Percentiles rank a stretch among this genome's conserved stretches.
Evolutionary conservation across 2,329 filamentous ascomycete species (phyloP).

Genomic region (Nigrospora oryzae): DNA sequence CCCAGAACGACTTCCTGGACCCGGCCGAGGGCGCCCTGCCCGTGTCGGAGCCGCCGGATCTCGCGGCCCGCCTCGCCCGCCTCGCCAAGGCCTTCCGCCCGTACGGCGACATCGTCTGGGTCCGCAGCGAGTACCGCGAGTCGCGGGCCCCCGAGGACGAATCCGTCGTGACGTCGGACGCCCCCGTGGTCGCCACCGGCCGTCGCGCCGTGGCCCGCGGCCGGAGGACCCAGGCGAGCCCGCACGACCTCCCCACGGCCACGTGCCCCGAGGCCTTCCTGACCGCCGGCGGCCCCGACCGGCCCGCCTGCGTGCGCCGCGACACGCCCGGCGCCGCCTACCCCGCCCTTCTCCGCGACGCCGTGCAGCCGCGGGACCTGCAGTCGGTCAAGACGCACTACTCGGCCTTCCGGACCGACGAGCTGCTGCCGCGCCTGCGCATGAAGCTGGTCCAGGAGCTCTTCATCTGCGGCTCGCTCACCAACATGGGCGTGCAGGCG

Average conservation of each 20-base stretch:
- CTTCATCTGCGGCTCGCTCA: slow-evolving; percentile 79
- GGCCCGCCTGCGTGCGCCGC: slow-evolving; percentile 33
- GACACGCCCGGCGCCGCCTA: slow-evolving; percentile 38
- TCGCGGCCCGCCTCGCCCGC: slow-evolving; percentile 56
- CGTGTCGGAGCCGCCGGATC: slow-evolving; percentile 53
- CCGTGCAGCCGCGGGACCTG: slow-evolving; percentile 39
- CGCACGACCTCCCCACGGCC: slow-evolving; percentile 13
- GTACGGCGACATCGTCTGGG: slow-evolving; percentile 72
- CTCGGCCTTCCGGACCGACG: slow-evolving; percentile 73
- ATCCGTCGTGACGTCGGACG: slow-evolving; percentile 36
- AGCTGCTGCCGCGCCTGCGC: slow-evolving; percentile 68
- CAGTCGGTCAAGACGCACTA: slow-evolving; percentile 67
- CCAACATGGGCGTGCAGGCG: slow-evolving; percentile 83
- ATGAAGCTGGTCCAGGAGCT: slow-evolving; percentile 82
- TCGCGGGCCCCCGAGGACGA: slow-evolving; percentile 48
- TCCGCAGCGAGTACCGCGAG: slow-evolving; percentile 66
- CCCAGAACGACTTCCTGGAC: slow-evolving; percentile 83
- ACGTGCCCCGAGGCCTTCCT: slow-evolving; percentile 27
- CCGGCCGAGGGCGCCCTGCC: slow-evolving; percentile 54
- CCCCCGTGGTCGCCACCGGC: slow-evolving; percentile 1
- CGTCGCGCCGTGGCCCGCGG: slow-evolving; percentile 10
- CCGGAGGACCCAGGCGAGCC: slow-evolving; percentile 13
- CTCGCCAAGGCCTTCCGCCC: slow-evolving; percentile 67
- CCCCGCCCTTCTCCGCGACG: slow-evolving; percentile 29
- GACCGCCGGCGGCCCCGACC: slow-evolving; percentile 21